Conservation (phyloP, 345 rosid species). For the Abelmoschus esculentus region DNA sequence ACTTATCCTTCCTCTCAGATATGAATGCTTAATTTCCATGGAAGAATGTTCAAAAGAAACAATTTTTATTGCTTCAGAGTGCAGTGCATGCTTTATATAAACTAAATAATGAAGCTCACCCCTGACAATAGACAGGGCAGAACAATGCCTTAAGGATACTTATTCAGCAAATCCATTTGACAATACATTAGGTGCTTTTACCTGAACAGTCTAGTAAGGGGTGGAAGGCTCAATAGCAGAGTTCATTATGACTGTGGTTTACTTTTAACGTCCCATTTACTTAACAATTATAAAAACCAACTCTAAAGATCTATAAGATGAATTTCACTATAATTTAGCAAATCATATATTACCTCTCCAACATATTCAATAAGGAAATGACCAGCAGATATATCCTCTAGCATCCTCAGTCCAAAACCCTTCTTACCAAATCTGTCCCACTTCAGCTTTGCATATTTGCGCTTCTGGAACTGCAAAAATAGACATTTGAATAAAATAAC, state of each 20-base stretch:
- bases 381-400: conserved; percentile 62
- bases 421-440: conserved; percentile 85
- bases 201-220: not conserved
- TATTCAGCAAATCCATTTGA: conserved; percentile 4
- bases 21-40: not conserved
- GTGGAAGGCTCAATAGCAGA: not conserved
- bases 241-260: not conserved
- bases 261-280: not conserved
- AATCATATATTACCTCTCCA: conserved; percentile 67
- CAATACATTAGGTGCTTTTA: not conserved
- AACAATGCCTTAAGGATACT: not conserved
- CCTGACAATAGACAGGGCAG: not conserved
- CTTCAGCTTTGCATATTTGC: conserved; percentile 58
- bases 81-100: not conserved
- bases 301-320: not conserved
- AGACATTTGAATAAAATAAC: conserved; percentile 14
- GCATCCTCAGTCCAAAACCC: conserved; percentile 85
- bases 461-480: conserved; percentile 80
- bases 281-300: not conserved
- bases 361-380: conserved; percentile 92
- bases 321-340: not conserved
- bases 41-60: not conserved
- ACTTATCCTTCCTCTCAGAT: not conserved
- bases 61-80: not conserved
- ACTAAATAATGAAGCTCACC: not conserved